Evolutionary conservation across 139 green algal species (phyloP).

Genomic region (Eudorina sp.): DNA sequence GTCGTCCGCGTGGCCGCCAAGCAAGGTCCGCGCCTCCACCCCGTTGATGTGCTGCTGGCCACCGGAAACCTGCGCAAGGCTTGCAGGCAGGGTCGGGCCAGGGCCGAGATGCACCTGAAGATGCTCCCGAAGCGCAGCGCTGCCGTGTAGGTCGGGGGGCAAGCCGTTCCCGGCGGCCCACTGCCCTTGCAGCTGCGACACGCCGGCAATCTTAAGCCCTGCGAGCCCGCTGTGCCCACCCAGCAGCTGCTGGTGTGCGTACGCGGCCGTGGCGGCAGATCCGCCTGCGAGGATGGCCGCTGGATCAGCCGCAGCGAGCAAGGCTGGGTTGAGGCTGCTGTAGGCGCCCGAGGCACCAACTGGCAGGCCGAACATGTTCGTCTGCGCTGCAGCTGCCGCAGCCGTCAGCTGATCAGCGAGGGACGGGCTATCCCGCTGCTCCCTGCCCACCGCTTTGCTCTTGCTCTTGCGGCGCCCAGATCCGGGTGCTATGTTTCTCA

Average conservation of each 20-base stretch:
- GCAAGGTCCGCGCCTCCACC: background rate
- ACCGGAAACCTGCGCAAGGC: background rate
- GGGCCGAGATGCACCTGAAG: constrained; percentile 13
- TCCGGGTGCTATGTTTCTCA: constrained; percentile 91
- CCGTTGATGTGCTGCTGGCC: background rate
- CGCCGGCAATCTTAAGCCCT: constrained; percentile 4
- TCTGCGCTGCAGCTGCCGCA: background rate
- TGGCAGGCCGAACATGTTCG: constrained; percentile 1
- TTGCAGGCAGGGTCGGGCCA: background rate
- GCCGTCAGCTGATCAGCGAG: constrained; percentile 15
- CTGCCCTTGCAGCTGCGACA: background rate
- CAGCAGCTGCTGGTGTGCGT: constrained; percentile 16
- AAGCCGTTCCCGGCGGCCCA: background rate
- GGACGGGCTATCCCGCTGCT: background rate
- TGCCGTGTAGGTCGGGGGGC: background rate
- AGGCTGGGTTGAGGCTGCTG: constrained; percentile 6
- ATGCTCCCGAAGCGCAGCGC: background rate
- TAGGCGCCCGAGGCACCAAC: background rate
- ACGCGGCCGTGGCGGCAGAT: background rate
- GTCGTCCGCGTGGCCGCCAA: background rate
- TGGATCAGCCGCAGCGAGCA: background rate
- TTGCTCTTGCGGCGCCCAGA: constrained; percentile 88
- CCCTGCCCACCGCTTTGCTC: background rate
- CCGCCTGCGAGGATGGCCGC: background rate
- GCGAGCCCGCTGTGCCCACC: background rate